These are phyloP conservation scores for Powellomyces hirtus DNA, from an alignment of 192 early-diverging fungal genomes.

Conservation along the genomic window DNA sequence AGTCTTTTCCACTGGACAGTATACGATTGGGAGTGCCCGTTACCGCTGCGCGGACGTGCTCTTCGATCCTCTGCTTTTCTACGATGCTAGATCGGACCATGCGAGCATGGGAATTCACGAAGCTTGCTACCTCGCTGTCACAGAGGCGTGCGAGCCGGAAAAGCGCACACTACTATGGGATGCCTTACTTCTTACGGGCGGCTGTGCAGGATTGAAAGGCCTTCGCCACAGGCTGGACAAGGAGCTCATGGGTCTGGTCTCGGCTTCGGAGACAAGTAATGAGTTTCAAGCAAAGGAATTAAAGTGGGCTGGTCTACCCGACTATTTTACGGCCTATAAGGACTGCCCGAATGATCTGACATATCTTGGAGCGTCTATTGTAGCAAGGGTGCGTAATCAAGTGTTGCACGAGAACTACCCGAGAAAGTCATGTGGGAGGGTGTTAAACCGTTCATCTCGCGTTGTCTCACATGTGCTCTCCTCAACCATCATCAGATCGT, in stretches of 20 bases:
- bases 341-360: constrained; percentile 62
- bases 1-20: constrained; percentile 13
- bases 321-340: constrained; percentile 82
- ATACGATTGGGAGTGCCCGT: constrained; percentile 57
- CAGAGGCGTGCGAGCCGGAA: constrained; percentile 62
- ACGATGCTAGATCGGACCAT: not conserved
- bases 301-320: constrained; percentile 77
- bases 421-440: no score
- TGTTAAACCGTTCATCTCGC: not conserved
- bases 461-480: not conserved
- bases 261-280: constrained; percentile 79
- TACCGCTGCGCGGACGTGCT: constrained; percentile 66
- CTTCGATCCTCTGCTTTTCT: constrained; percentile 56
- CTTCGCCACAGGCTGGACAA: constrained; percentile 70
- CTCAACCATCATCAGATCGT: constrained; percentile 16
- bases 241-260: constrained; percentile 58
- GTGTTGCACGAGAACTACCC: no score
- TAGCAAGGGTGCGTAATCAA: constrained; percentile 80
- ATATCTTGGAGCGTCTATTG: constrained; percentile 83
- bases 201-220: constrained; percentile 48
- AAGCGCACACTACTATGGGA: constrained; percentile 84
- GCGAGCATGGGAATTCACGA: constrained; percentile 45
- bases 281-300: constrained; percentile 83
- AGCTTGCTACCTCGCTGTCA: constrained; percentile 63
- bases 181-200: constrained; percentile 80